Base-by-base conservation (phyloP, 495 filamentous ascomycete genomes). In the Xylaria nigripes region DNA sequence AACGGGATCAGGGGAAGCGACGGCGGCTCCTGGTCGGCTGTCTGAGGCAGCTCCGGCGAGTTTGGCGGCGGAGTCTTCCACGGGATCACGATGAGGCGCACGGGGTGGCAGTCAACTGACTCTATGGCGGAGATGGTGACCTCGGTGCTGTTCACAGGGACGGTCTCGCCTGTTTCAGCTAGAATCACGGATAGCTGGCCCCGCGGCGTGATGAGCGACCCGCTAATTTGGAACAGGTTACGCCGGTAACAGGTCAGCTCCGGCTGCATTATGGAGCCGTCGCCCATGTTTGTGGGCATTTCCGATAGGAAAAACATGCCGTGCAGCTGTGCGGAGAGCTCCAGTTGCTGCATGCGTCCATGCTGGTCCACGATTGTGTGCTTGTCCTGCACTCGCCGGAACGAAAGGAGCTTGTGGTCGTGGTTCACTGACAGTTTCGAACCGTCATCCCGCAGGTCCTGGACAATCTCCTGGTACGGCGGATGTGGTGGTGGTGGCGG, bases 281-380 rank as follows among this genome's bases (percentile, higher is more conserved):
- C 83, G 50, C 77, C 79, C 27, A 79, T 74, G 36, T 79, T 77
- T 22, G 87, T 81, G 13, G 88, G 85, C 56, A 90, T 85, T 68
- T 96, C 90, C 53, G 90, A 90, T 21, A 96, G 77, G 65, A 95
- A 96, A 71, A 96, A 96, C 89, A 95, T 96, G 68, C 90, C 90
- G 66, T 95, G 89, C 41, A 96, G 78, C 68, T 94, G 90, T 40
- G 90, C 89, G 27, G 86, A 80, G 21, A 95, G 75, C 50, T 80
- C 77, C 41, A 80, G 74, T 50, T 77, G 71, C 60, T 78, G 74
- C 58, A 78, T 72, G 45, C 76, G 72, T 16, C 77, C 78, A 63
- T 78, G 74, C 34, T 68, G 63, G 57, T 81, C 78, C 57, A 79
- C 67, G 18, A 80, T 74, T 49, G 77, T 80, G 62, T 78, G 76